Percentiles rank a stretch among this genome's conserved stretches.
Evolutionary conservation across 2,329 filamentous ascomycete genomes (phyloP).

Genomic region (Orbilia javanica): DNA sequence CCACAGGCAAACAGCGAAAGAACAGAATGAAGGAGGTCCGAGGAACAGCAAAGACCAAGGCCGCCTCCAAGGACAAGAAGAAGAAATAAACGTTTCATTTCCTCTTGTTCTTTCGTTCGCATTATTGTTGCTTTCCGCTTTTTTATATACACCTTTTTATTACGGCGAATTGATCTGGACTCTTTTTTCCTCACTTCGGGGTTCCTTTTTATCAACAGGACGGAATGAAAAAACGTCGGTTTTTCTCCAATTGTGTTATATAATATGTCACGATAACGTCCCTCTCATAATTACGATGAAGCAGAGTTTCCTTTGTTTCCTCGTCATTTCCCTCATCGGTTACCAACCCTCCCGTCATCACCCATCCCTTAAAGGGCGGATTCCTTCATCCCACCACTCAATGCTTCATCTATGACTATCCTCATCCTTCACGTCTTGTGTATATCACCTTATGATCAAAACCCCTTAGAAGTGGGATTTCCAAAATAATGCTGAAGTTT

Average conservation of each 20-base stretch:
- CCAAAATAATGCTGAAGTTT: conserved; percentile 11
- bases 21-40: conserved; percentile 99
- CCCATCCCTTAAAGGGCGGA: conserved; percentile 4
- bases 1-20: conserved; percentile 98
- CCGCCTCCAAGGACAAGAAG: conserved; percentile 95
- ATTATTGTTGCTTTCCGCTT: conserved; percentile 49
- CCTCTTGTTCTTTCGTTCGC: conserved; percentile 61
- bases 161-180: conserved; percentile 58
- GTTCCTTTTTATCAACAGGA: conserved; percentile 48
- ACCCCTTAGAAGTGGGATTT: conserved; percentile 36
- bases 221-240: conserved; percentile 49
- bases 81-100: conserved; percentile 67
- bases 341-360: conserved; percentile 22
- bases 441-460: conserved; percentile 46
- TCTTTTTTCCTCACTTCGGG: conserved; percentile 50
- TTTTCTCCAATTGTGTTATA: conserved; percentile 55
- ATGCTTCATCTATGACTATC: conserved; percentile 32
- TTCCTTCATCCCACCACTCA: conserved; percentile 10
- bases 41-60: conserved; percentile 91
- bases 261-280: conserved; percentile 56
- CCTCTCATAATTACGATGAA: conserved; percentile 56
- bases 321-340: conserved; percentile 27
- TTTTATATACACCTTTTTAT: conserved; percentile 58
- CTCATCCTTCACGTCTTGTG: conserved; percentile 46
- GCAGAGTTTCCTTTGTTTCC: conserved; percentile 46